Base-by-base conservation (phyloP, 208 protist genomes). In the Trypanosoma platydactyli region DNA sequence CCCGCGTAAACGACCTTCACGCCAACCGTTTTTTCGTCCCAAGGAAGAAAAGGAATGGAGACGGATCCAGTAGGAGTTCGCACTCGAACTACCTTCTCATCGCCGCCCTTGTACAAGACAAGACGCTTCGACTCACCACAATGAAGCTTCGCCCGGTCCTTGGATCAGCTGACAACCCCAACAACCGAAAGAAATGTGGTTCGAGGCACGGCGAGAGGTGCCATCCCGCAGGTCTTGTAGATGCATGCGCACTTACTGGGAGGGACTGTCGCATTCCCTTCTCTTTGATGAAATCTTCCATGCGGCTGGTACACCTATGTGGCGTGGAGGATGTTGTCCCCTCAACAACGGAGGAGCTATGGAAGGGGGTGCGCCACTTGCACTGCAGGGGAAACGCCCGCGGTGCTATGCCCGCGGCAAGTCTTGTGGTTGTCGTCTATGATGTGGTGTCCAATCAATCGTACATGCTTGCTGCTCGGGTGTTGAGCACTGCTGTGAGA, bases 281-380 rank as follows among this genome's bases (percentile, higher is more conserved):
- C 56, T 74, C 80, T 35, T 59, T 89, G 1, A 79, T 92, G 58
- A 61, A 79, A n/a, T 91, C 86, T 53, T 95, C 89, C 15, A 75
- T 95, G 71, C 81, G 89, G 6, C 58, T 92, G 1, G 84, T 95
- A 40, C 81, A 88, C 1, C 58, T 92, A 24, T 95, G 88, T 65
- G 89, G 79, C 0, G 71, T 88, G 42, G 78, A 83, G 50, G 57
- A 90, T 61, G 71, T 89, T 53, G 3, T 51, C 24, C 49, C 79
- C 25, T 51, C 48, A 30, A 50, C 30, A 13, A 33, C 63, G 16
- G 48, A 64, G 5, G 29, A 5, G 22, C 11, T 52, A 18, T 75
- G 69, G 69, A 55, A 53, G 50, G 30, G 44, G 40, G 65, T 57
- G 22, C 71, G 73, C 15, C 67, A 65, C 44, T 33, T 69, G 12